A percentile compares a stretch with the other conserved stretches of the same genome.
Conservation (phyloP, 768 basidiomycete genomes). For the Lactifluus echinatus region DNA sequence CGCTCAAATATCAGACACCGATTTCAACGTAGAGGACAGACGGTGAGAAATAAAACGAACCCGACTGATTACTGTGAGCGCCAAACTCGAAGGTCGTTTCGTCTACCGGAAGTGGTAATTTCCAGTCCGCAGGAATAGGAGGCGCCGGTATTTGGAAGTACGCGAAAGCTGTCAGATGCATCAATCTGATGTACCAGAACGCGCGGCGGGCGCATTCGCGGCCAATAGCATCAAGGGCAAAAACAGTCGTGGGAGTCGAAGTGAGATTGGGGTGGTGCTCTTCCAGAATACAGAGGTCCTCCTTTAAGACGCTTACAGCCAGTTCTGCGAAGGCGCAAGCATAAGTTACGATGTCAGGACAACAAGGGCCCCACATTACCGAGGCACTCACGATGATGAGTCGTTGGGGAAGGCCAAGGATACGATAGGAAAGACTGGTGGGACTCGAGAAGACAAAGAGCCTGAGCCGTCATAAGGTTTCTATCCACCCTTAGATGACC, state of each 20-base stretch:
- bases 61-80: slow-evolving; percentile 14
- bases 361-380: background rate
- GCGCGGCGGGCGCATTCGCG: slow-evolving; percentile 74
- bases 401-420: slow-evolving; percentile 19
- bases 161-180: slow-evolving; percentile 41
- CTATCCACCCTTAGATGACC: slow-evolving; percentile 54
- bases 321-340: slow-evolving; percentile 36
- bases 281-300: slow-evolving; percentile 54
- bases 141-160: slow-evolving; percentile 31
- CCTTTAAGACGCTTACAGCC: slow-evolving; percentile 58
- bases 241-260: slow-evolving; percentile 48
- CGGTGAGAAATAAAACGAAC: slow-evolving; percentile 8
- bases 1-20: background rate
- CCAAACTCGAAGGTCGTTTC: slow-evolving; percentile 71
- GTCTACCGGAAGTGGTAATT: slow-evolving; percentile 66
- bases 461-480: slow-evolving; percentile 66
- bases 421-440: slow-evolving; percentile 41
- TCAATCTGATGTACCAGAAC: slow-evolving; percentile 68
- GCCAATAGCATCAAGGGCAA: slow-evolving; percentile 54
- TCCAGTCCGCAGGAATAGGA: slow-evolving; percentile 37
- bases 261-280: slow-evolving; percentile 50
- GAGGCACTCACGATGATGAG: slow-evolving; percentile 25
- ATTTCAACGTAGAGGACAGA: background rate
- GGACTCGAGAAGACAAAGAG: slow-evolving; percentile 62
- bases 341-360: slow-evolving; percentile 3